phyloP scores from a whole-genome alignment of 495 filamentous ascomycete genomes.

The Talaromyces borbonicus region DNA sequence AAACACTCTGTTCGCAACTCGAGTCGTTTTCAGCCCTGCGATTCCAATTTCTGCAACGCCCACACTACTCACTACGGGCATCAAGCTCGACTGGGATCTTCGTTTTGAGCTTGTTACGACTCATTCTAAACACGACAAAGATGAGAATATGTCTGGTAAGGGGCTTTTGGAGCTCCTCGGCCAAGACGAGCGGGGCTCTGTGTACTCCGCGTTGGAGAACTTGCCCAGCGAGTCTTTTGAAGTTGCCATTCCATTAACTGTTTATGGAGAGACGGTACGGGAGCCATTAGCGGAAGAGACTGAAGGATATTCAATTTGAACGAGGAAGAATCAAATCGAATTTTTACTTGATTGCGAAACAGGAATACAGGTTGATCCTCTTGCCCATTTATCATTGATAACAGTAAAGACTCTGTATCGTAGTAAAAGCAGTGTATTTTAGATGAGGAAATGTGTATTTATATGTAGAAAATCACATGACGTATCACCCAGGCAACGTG shows the following conservation, averaged over 20 bases:
- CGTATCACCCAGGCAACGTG: constrained; percentile 1
- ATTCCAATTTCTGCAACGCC: constrained; percentile 77
- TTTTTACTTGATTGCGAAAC: neutral
- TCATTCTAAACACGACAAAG: constrained; percentile 18
- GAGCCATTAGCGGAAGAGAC: constrained; percentile 35
- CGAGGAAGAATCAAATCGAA: neutral
- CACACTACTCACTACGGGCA: constrained; percentile 77
- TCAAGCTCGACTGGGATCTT: constrained; percentile 78
- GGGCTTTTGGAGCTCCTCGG: constrained; percentile 39
- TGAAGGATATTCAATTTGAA: constrained; percentile 36
- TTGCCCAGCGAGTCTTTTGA: constrained; percentile 83
- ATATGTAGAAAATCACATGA: constrained; percentile 2
- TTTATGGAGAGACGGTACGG: constrained; percentile 62
- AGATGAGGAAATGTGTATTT: neutral
- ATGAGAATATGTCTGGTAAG: constrained; percentile 25
- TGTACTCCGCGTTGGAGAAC: constrained; percentile 63
- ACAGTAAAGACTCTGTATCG: too few relatives aligned
- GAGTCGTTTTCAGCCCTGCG: constrained; percentile 69
- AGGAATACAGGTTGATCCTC: too few relatives aligned
- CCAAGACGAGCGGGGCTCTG: constrained; percentile 67
- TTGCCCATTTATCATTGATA: too few relatives aligned
- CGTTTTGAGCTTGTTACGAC: constrained; percentile 82
- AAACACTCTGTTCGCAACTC: constrained; percentile 65
- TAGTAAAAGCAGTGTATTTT: neutral
- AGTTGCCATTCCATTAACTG: constrained; percentile 68